These are phyloP conservation scores for Zymoseptoria ardabiliae DNA, from an alignment of 2,329 filamentous ascomycete species.

Conservation along the genomic window DNA sequence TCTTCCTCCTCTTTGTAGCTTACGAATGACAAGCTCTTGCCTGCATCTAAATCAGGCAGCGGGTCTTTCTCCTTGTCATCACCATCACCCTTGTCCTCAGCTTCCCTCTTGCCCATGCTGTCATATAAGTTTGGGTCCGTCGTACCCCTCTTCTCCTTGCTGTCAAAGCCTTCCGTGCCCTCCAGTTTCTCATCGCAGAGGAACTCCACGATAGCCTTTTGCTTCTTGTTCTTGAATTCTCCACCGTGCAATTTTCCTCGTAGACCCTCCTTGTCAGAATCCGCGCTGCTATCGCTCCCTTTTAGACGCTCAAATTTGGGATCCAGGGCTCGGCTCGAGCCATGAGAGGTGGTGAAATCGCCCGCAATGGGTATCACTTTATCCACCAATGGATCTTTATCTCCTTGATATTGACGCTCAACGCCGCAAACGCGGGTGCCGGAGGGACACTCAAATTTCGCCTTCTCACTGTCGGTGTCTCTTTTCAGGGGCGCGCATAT, in stretches of 20 bases:
- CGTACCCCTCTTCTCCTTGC: slow-evolving; percentile 44
- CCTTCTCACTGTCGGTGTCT: slow-evolving; percentile 47
- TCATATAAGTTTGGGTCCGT: slow-evolving; percentile 41
- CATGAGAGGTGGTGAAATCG: slow-evolving; percentile 53
- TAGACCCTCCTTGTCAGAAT: slow-evolving; percentile 64
- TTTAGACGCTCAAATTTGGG: slow-evolving; percentile 60
- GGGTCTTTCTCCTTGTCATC: slow-evolving; percentile 28
- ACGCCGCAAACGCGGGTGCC: slow-evolving; percentile 74
- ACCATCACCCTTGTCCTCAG: slow-evolving; percentile 29
- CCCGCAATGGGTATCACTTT: slow-evolving; percentile 69
- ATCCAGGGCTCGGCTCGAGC: slow-evolving; percentile 49
- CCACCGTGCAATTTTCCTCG: slow-evolving; percentile 60
- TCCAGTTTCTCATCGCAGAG: slow-evolving; percentile 66
- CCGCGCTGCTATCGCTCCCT: slow-evolving; percentile 54
- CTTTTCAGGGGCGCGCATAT: slow-evolving; percentile 63
- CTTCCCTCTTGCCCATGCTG: slow-evolving; percentile 39
- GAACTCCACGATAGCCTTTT: slow-evolving; percentile 78
- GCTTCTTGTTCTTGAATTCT: slow-evolving; percentile 47
- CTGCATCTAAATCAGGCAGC: slow-evolving; percentile 40
- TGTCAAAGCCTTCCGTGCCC: slow-evolving; percentile 64
- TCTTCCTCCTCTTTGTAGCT: slow-evolving; percentile 60
- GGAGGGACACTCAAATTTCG: slow-evolving; percentile 53
- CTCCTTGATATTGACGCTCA: slow-evolving; percentile 47
- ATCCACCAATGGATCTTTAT: slow-evolving; percentile 43
- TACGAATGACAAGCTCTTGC: slow-evolving; percentile 65